Conservation (phyloP, 768 basidiomycete genomes). For the Flagelloscypha sp. region DNA sequence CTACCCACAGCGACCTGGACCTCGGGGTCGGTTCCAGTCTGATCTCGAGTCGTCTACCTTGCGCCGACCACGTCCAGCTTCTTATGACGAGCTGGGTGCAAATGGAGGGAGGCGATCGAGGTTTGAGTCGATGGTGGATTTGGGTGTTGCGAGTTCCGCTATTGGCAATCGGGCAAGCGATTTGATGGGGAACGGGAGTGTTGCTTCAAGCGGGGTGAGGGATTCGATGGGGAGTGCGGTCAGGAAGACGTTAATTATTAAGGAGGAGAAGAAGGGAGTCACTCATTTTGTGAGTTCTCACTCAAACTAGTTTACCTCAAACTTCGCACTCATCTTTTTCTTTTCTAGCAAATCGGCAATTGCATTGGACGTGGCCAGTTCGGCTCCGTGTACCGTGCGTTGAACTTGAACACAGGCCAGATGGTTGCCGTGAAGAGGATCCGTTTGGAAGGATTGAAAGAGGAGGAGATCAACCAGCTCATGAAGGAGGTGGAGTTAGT, state of each 20-base stretch:
- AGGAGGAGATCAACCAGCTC: conserved; percentile 81
- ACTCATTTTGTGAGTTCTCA: conserved; percentile 70
- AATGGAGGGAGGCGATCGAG: conserved; percentile 44
- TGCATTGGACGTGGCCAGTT: conserved; percentile 97
- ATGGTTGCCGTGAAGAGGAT: conserved; percentile 99
- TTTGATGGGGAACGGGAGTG: conserved; percentile 42
- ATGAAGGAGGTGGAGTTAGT: conserved; percentile 94
- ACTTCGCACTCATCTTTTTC: conserved; percentile 9
- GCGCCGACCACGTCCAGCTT: conserved; percentile 51
- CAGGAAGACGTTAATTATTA: conserved; percentile 64
- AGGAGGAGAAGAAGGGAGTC: conserved; percentile 73
- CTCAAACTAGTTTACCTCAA: not conserved
- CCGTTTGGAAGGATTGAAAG: conserved; percentile 79
- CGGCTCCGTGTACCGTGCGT: conserved; percentile 88
- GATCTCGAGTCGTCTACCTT: conserved; percentile 57
- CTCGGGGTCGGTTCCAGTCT: conserved; percentile 65
- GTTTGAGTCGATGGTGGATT: conserved; percentile 67
- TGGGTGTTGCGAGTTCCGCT: conserved; percentile 42
- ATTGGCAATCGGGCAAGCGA: conserved; percentile 72
- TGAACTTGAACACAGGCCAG: conserved; percentile 90
- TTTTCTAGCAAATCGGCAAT: conserved; percentile 85
- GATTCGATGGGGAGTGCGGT: conserved; percentile 54
- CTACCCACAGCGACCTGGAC: conserved; percentile 32
- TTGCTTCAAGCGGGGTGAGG: too few species aligned
- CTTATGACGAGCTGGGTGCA: conserved; percentile 58